Base-by-base conservation (phyloP, 352 stramenopile species). In the Globisporangium sylvaticum region DNA sequence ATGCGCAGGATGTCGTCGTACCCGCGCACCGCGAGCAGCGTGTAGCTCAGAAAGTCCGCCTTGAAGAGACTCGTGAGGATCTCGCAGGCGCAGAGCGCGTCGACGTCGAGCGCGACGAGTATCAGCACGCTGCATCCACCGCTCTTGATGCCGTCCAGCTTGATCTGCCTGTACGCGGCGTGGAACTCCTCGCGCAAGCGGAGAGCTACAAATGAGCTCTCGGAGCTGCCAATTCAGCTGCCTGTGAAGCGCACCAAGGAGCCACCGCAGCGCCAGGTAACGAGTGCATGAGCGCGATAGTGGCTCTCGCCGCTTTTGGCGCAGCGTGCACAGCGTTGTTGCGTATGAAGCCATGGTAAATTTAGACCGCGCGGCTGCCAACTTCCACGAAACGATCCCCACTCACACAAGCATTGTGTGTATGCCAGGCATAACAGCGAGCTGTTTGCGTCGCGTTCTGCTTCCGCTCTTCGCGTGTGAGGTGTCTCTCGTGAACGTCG, bases 61-160 rank as follows among this genome's bases (percentile, higher is more conserved):
- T 97, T 82, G 42, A 95, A 64, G 29, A 90, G 71, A 39, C 79
- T 74, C 61, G 92, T 97, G 53, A 99, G 78, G 68, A 99, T 99
- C 63, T 95, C 91, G 54, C 90, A 94, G 15, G 95, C 91, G 67
- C 92, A 97, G 62, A 99, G 85, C 44, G 96, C 95, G 73, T 99
- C 97, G 46, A 95, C 92, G 67, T 98, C 95, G 14, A 97, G 74
- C 54, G 96, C 92, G 32, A 98, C 94, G 18, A 99, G 89, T 22
- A 99, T 68, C 32, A 99, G 75, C 22, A 98, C 88, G 44, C 88
- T 97, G 67, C 87, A 92, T 12, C 76, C 80, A 50, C 79, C 79
- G 37, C 69, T 83, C 64, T 87, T 77, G 61, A 94, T 75, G 52
- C 84, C 88, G 54, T 91, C 80, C 62, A 90, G 76, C 70, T 92